Conservation (phyloP, 139 green algal species). For the Edaphochlamys debaryana region DNA sequence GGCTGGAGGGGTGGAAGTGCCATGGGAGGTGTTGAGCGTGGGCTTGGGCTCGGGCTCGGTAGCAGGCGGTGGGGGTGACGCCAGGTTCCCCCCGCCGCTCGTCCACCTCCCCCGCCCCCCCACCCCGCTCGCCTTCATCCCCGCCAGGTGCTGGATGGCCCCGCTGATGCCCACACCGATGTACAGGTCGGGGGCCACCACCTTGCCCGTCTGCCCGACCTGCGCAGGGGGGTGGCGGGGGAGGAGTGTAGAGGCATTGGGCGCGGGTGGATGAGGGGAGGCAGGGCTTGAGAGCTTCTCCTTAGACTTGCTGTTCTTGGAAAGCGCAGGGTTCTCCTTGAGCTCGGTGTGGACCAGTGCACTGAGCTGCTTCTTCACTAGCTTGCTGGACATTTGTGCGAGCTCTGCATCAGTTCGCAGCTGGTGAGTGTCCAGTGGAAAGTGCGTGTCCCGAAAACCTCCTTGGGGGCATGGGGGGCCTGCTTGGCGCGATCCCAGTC, state of each 20-base stretch:
- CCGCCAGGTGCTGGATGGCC: constrained; percentile 95
- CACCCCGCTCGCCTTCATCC: constrained; percentile 66
- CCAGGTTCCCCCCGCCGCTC: no score
- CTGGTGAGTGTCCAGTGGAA: no score
- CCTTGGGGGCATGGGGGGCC: no score
- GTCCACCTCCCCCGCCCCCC: not conserved
- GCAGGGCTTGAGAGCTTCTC: no score
- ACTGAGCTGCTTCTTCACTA: constrained; percentile 56
- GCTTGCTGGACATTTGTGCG: constrained; percentile 63
- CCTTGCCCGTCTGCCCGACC: constrained; percentile 97
- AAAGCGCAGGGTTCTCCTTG: not conserved
- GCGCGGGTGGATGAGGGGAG: no score
- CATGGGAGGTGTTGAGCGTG: no score
- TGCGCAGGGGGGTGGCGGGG: no score
- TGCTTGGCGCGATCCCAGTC: no score
- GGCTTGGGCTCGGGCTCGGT: no score
- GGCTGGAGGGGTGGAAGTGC: not conserved
- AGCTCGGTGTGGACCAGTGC: not conserved
- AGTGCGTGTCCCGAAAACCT: no score
- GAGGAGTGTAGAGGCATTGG: no score
- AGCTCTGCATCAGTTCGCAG: no score
- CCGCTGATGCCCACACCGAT: constrained; percentile 94
- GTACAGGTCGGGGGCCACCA: constrained; percentile 95
- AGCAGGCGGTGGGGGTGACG: not conserved
- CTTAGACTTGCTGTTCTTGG: not conserved